These are phyloP conservation scores for Begonia masoniana DNA, from an alignment of 306 rosid genomes.

Conservation along the genomic window DNA sequence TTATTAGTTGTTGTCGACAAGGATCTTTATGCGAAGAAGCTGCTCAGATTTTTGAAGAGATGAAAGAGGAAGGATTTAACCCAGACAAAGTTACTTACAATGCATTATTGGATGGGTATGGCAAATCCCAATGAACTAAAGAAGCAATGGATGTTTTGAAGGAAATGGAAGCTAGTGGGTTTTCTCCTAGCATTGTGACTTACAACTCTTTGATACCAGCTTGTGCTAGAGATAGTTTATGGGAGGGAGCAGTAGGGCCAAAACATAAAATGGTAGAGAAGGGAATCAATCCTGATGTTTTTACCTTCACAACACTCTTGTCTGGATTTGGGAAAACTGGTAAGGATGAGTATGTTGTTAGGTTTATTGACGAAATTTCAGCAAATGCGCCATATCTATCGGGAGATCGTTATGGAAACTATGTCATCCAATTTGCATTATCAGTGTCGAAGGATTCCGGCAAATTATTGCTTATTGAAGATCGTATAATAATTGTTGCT, in stretches of 20 bases:
- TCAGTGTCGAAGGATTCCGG: no score
- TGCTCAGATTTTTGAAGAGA: no score
- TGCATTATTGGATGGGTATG: conserved; percentile 72
- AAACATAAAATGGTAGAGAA: conserved; percentile 59
- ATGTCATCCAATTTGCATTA: no score
- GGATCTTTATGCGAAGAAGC: no score
- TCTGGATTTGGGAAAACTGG: conserved; percentile 76
- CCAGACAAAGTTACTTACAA: conserved; percentile 80
- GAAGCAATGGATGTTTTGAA: conserved; percentile 71
- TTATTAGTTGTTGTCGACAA: no score
- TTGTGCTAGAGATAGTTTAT: conserved; percentile 56
- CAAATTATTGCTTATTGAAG: no score
- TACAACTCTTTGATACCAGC: conserved; percentile 82
- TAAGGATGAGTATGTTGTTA: conserved; percentile 60
- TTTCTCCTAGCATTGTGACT: conserved; percentile 46
- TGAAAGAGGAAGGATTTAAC: conserved; percentile 38
- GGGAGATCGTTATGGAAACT: no score
- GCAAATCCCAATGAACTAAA: conserved; percentile 61
- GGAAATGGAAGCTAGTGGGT: conserved; percentile 67
- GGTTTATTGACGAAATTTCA: conserved; percentile 54
- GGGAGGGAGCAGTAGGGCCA: conserved; percentile 51
- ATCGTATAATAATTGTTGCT: no score
- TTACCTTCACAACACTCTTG: conserved; percentile 77
- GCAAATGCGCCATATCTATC: no score
- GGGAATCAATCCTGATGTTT: conserved; percentile 75